These are phyloP conservation scores for Didymella lethalis DNA, from an alignment of 2,329 filamentous ascomycete species.

Conservation along the genomic window DNA sequence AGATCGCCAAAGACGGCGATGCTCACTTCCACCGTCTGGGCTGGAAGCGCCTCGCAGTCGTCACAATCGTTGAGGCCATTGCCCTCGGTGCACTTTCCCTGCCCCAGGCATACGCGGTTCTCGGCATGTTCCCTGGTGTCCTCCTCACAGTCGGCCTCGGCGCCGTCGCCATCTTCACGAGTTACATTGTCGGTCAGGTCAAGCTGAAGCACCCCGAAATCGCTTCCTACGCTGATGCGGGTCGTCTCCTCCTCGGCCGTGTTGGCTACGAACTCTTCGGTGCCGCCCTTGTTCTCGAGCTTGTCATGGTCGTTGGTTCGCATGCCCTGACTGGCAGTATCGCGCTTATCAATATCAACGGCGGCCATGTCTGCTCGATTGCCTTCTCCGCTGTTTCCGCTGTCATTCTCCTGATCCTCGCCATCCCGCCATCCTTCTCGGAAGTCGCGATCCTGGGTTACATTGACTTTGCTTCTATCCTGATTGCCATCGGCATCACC, in stretches of 20 bases:
- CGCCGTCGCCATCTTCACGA: slow-evolving; percentile 24
- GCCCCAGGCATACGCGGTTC: slow-evolving; percentile 23
- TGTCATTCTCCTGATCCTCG: slow-evolving; percentile 24
- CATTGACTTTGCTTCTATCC: slow-evolving; percentile 26
- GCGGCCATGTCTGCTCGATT: slow-evolving; percentile 25
- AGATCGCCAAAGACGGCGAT: slow-evolving; percentile 24
- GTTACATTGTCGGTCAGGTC: slow-evolving; percentile 25
- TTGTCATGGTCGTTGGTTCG: slow-evolving; percentile 28
- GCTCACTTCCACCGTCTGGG: slow-evolving; percentile 26
- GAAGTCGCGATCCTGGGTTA: slow-evolving; percentile 26
- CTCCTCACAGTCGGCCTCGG: slow-evolving; percentile 22
- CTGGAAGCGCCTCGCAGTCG: slow-evolving; percentile 27
- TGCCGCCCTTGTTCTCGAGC: slow-evolving; percentile 25
- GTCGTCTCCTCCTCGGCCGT: slow-evolving; percentile 22
- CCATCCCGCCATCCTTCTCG: slow-evolving; percentile 25
- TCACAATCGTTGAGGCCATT: slow-evolving; percentile 26
- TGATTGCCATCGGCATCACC: slow-evolving; percentile 26
- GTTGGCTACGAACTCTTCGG: slow-evolving; percentile 24
- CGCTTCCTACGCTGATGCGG: slow-evolving; percentile 25
- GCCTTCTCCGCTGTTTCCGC: slow-evolving; percentile 25
- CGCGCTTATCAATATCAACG: slow-evolving; percentile 27
- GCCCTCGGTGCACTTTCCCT: slow-evolving; percentile 24
- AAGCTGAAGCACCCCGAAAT: slow-evolving; percentile 25
- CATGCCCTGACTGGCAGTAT: slow-evolving; percentile 26
- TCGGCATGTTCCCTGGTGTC: slow-evolving; percentile 25